Evolutionary conservation across 2,329 filamentous ascomycete genomes (phyloP).

Genomic region (Fusarium staphyleae): DNA sequence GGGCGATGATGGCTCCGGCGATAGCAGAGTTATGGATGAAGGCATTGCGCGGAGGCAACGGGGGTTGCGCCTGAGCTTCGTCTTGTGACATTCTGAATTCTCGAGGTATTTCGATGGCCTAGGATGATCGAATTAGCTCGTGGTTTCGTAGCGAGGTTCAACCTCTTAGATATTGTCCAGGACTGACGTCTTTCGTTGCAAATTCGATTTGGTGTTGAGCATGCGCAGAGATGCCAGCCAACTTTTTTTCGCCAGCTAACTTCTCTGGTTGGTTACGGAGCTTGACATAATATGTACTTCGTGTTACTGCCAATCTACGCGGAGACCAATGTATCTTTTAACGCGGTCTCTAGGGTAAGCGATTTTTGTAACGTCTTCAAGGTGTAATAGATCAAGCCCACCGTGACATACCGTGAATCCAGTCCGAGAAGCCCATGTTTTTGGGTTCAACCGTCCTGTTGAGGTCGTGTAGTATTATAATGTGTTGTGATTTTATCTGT

Average conservation of each 20-base stretch:
- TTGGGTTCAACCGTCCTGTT: too few relatives aligned
- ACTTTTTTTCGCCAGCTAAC: slow-evolving; percentile 18
- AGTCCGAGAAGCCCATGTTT: too few relatives aligned
- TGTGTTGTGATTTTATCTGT: too few relatives aligned
- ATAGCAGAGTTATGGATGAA: slow-evolving; percentile 58
- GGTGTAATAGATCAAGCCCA: too few relatives aligned
- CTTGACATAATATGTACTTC: too few relatives aligned
- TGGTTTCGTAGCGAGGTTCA: background rate
- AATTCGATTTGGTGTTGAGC: slow-evolving; percentile 8
- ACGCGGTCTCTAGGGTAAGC: too few relatives aligned
- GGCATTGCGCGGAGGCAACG: slow-evolving; percentile 46
- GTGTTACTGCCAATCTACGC: too few relatives aligned
- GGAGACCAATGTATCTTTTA: too few relatives aligned
- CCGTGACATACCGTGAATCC: too few relatives aligned
- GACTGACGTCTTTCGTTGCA: slow-evolving; percentile 9
- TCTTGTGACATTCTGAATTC: slow-evolving; percentile 41
- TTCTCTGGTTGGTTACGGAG: background rate
- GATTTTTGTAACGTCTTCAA: too few relatives aligned
- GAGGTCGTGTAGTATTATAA: too few relatives aligned
- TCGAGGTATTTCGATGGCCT: background rate
- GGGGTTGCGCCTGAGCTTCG: slow-evolving; percentile 34
- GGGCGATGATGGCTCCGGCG: slow-evolving; percentile 55
- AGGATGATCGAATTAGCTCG: background rate
- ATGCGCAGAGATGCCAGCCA: slow-evolving; percentile 17
- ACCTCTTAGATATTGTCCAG: background rate